Base-by-base conservation (phyloP, 768 basidiomycete species). In the Pleurotus pulmonarius region DNA sequence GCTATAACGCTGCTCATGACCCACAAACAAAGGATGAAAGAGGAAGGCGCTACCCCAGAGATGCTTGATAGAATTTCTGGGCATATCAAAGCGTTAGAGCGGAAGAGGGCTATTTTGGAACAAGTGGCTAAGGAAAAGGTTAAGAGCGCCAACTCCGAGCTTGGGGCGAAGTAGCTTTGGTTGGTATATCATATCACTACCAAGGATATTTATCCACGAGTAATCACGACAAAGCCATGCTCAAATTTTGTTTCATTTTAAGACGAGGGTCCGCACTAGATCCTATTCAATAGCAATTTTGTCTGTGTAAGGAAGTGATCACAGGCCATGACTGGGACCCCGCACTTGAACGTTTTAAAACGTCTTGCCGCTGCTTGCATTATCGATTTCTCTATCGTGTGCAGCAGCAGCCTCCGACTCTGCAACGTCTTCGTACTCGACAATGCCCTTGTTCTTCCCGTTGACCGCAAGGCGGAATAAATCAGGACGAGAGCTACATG, bases 1-100 rank as follows among this genome's bases (percentile, higher is more conserved):
- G 58, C 55, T 25, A 59, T 61, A 43, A 24, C 12, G n/a, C 22
- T 61, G 47, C 38, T 61, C 22, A 49, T 34, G 55, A 34, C 56
- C 29, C 47, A 55, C 22, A 25, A 51, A 29, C 54, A 56, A 22
- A 45, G 54, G 55, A 53, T 61, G 60, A 53, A 43, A 41, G 44
- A 54, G 20, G 46, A 55, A 6, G 55, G 58, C 8, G 48, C 58
- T 15, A 49, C 51, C 34, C 29, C 43, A 1, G 58, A 59, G 15
- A 34, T 58, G n/a, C 26, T 56, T 26, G 7, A 45, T 16, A n/a
- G 49, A 45, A 58, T 61, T 47, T 46, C 48, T 8, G 48, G 56
- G 25, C 48, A 58, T 7, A 59, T 61, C 15, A 55, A 39, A 25
- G 44, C 56, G 8, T 46, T 56, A 22, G 41, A 51, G 20, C 47